A percentile compares a stretch with the other conserved stretches of the same genome.
These are phyloP conservation scores for Rhododendron simsii DNA, from an alignment of 148 eudicot genomes.

Conservation along the genomic window DNA sequence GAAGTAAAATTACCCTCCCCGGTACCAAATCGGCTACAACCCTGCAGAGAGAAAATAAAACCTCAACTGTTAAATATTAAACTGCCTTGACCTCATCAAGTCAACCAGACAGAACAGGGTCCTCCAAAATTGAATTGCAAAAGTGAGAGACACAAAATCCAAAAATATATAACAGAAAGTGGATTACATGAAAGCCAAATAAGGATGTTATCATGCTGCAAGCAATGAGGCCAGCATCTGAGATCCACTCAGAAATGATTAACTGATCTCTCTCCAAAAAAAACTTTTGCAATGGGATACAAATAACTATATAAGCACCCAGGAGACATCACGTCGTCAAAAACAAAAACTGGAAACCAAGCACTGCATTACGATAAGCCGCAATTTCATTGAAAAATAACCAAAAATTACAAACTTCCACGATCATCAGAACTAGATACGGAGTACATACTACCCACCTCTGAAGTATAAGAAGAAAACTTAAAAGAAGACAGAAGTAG, in stretches of 20 bases:
- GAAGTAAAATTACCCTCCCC: conserved; percentile 22
- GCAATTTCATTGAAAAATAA: background rate
- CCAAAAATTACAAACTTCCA: background rate
- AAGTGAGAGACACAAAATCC: background rate
- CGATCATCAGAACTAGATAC: background rate
- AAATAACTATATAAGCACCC: background rate
- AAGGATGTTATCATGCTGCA: background rate
- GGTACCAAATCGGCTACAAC: conserved; percentile 21
- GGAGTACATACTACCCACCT: background rate
- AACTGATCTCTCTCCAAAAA: background rate
- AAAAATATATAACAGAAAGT: background rate
- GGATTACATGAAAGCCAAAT: conserved; percentile 1
- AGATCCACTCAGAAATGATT: background rate
- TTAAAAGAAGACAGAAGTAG: background rate
- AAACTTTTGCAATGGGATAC: background rate
- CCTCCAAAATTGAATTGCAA: background rate
- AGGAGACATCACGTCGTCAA: background rate
- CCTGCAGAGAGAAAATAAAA: conserved; percentile 7
- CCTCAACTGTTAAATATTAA: background rate
- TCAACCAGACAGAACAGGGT: background rate
- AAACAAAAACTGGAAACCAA: background rate
- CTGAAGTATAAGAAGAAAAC: background rate
- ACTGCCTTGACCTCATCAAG: background rate
- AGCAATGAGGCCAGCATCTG: background rate
- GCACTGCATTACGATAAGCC: background rate